Conservation (phyloP, 2,329 filamentous ascomycete species). For the Cladosporium sp. region DNA sequence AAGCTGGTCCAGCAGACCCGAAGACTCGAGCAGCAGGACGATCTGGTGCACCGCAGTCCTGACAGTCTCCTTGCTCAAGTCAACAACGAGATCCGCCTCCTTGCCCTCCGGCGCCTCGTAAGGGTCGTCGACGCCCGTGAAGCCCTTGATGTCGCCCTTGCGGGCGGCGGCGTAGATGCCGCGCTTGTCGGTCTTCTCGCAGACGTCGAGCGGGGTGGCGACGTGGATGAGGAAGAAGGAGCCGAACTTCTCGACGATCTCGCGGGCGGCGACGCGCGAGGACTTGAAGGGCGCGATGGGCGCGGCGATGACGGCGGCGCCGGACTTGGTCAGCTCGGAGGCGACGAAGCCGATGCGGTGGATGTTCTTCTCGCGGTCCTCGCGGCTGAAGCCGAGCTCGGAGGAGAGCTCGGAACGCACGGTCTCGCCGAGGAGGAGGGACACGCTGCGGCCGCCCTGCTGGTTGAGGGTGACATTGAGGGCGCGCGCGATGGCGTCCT, state of each 20-base stretch:
- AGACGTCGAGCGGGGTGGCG: constrained; percentile 83
- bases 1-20: constrained; percentile 72
- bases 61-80: constrained; percentile 79
- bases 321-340: constrained; percentile 84
- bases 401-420: constrained; percentile 88
- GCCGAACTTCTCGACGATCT: constrained; percentile 80
- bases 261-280: constrained; percentile 68
- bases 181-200: constrained; percentile 89
- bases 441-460: constrained; percentile 90
- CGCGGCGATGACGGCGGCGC: constrained; percentile 90
- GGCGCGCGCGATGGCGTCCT: constrained; percentile 92
- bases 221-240: constrained; percentile 95
- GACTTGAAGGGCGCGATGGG: constrained; percentile 90
- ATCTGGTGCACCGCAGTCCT: constrained; percentile 96
- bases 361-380: constrained; percentile 93
- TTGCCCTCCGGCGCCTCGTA: constrained; percentile 80
- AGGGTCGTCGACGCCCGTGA: constrained; percentile 96
- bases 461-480: constrained; percentile 97
- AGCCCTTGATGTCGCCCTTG: constrained; percentile 88
- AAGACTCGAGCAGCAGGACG: constrained; percentile 80
- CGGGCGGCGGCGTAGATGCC: constrained; percentile 83
- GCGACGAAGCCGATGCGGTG: constrained; percentile 94
- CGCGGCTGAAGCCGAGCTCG: constrained; percentile 88
- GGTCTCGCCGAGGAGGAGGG: constrained; percentile 89
- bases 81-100: constrained; percentile 78